A percentile compares a stretch with the other conserved stretches of the same genome.
phyloP scores from a whole-genome alignment of 306 rosid species.

The Mimosa pudica region DNA sequence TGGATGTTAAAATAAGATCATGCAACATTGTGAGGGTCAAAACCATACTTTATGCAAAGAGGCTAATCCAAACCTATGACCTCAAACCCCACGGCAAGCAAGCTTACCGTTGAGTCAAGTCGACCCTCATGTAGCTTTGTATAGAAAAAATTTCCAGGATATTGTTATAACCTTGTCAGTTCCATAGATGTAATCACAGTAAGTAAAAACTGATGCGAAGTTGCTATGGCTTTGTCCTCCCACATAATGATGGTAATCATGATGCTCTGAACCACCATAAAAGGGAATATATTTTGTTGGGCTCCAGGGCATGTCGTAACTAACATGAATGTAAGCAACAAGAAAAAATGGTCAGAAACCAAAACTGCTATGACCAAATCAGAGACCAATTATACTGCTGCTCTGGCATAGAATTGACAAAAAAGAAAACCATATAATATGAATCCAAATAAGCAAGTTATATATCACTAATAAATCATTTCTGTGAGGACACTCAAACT shows the following conservation, averaged over 20 bases:
- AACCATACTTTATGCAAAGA: too few relatives aligned
- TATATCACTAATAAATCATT: background rate
- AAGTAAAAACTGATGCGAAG: slow-evolving; percentile 94
- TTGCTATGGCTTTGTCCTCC: slow-evolving; percentile 97
- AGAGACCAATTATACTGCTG: background rate
- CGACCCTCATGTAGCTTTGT: background rate
- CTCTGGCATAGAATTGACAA: background rate
- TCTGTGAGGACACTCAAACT: background rate
- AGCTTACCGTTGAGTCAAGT: too few relatives aligned
- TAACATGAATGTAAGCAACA: slow-evolving; percentile 34
- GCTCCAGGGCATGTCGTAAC: slow-evolving; percentile 93
- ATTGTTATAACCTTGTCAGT: slow-evolving; percentile 81
- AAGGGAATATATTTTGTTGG: slow-evolving; percentile 81
- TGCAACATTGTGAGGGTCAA: slow-evolving; percentile 20
- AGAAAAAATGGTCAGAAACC: slow-evolving; percentile 19
- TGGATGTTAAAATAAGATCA: slow-evolving; percentile 27
- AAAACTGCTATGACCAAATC: slow-evolving; percentile 23
- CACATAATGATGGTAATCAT: slow-evolving; percentile 96
- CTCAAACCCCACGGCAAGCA: too few relatives aligned
- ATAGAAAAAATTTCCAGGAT: slow-evolving; percentile 29
- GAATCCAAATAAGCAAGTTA: background rate
- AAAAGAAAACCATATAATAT: background rate
- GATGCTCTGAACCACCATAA: slow-evolving; percentile 94
- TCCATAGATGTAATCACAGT: slow-evolving; percentile 95
- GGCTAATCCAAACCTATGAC: too few relatives aligned